phyloP scores from a whole-genome alignment of 805 yeast species.

The Schizosaccharomyces japonicus region DNA sequence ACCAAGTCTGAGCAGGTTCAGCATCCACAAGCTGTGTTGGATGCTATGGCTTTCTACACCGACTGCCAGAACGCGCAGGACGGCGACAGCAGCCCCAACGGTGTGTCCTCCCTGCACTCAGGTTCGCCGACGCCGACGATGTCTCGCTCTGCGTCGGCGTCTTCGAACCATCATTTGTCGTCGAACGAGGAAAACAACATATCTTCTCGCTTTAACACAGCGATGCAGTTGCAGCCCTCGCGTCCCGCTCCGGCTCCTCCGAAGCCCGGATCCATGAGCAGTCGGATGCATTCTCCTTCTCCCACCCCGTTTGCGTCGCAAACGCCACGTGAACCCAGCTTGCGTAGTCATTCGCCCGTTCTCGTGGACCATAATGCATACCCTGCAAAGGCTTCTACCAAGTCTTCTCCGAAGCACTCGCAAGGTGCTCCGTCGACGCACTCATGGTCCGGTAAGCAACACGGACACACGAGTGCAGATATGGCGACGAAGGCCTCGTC shows the following conservation, averaged over 20 bases:
- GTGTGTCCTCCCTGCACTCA: background rate
- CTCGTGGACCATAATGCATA: background rate
- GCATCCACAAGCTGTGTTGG: constrained; percentile 68
- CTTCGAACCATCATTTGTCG: background rate
- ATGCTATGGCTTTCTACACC: constrained; percentile 50
- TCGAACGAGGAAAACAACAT: background rate
- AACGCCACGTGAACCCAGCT: background rate
- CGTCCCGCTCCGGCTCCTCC: constrained; percentile 1
- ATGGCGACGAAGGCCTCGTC: too few species aligned
- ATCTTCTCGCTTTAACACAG: background rate
- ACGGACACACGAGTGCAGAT: constrained; percentile 6
- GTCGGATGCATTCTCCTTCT: background rate
- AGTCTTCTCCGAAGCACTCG: background rate
- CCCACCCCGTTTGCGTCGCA: background rate
- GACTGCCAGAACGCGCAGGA: constrained; percentile 8
- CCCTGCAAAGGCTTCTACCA: too few species aligned
- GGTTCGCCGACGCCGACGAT: constrained; percentile 6
- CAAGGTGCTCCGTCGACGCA: background rate
- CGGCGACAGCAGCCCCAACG: background rate
- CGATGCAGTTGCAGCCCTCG: constrained; percentile 4
- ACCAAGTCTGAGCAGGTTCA: constrained; percentile 53
- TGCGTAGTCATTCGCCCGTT: background rate
- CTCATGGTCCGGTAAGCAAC: constrained; percentile 4
- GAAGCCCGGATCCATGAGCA: background rate
- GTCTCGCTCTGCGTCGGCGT: constrained; percentile 11